Conservation (phyloP, 2,329 filamentous ascomycete genomes). For the Gliomastix tumulicola region DNA sequence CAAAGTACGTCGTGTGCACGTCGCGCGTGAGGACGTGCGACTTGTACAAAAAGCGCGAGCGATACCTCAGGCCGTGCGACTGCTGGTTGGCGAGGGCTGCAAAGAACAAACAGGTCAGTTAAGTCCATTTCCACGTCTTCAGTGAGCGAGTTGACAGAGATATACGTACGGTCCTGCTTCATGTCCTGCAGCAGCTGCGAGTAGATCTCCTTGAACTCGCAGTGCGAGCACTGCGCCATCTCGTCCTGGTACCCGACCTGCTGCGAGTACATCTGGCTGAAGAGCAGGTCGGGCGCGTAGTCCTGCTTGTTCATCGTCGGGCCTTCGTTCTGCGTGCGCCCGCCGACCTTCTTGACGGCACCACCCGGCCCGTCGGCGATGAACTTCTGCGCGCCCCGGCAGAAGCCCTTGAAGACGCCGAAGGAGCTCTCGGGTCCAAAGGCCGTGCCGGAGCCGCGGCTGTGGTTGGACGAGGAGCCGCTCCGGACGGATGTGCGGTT, state of each 20-base stretch:
- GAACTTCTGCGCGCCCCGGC: conserved; percentile 28
- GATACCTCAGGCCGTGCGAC: too few species aligned
- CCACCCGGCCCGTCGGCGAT: conserved; percentile 22
- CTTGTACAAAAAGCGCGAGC: too few species aligned
- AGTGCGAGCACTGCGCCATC: conserved; percentile 14
- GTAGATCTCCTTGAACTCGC: conserved; percentile 15
- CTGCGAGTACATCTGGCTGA: conserved; percentile 9
- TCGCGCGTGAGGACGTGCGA: too few species aligned
- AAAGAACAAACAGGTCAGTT: too few species aligned
- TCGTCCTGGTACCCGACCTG: too few species aligned
- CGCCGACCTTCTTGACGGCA: conserved; percentile 22
- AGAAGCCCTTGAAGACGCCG: conserved; percentile 25
- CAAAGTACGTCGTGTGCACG: too few species aligned
- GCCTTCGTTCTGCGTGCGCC: conserved; percentile 9
- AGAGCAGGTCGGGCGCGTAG: conserved; percentile 5
- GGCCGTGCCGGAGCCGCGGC: conserved; percentile 10
- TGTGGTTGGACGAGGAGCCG: too few species aligned
- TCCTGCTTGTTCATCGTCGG: conserved; percentile 3
- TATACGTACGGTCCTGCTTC: conserved; percentile 15
- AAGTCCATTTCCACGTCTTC: too few species aligned
- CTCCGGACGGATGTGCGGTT: too few species aligned
- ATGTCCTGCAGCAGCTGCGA: conserved; percentile 22
- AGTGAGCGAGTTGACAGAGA: background rate
- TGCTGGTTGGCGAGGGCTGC: too few species aligned
- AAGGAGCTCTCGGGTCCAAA: conserved; percentile 28